phyloP scores from a whole-genome alignment of 805 yeast genomes.

The Starmerella bombicola region DNA sequence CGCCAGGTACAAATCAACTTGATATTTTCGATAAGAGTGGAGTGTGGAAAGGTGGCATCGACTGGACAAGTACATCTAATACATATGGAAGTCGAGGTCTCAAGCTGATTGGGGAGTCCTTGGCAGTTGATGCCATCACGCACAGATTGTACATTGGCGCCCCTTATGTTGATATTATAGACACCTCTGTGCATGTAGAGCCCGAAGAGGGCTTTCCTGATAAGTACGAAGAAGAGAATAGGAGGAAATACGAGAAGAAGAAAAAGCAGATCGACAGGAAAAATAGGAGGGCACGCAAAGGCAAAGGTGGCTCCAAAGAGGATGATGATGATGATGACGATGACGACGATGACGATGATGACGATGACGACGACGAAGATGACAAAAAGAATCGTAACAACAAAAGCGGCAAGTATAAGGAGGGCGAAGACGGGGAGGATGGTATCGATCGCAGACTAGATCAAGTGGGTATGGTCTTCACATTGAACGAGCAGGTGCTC shows the following conservation, averaged over 20 bases:
- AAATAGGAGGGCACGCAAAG: no score
- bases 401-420: no score
- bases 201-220: neutral
- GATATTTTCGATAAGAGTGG: constrained; percentile 29
- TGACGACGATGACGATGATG: constrained; percentile 27
- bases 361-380: constrained; percentile 24
- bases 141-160: constrained; percentile 35
- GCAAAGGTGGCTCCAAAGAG: neutral
- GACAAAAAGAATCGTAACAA: no score
- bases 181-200: neutral
- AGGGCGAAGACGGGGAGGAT: constrained; percentile 29
- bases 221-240: neutral
- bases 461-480: constrained; percentile 32
- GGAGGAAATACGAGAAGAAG: no score
- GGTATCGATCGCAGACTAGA: constrained; percentile 21
- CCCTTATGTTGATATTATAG: constrained; percentile 19
- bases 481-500: constrained; percentile 24
- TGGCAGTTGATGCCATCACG: constrained; percentile 30
- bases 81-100: constrained; percentile 33
- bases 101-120: constrained; percentile 34
- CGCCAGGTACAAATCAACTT: constrained; percentile 41
- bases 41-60: constrained; percentile 24
- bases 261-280: no score
- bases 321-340: neutral
- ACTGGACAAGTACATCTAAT: constrained; percentile 23